These are phyloP conservation scores for Shiraia sp. DNA, from an alignment of 2,329 filamentous ascomycete species.

Conservation along the genomic window DNA sequence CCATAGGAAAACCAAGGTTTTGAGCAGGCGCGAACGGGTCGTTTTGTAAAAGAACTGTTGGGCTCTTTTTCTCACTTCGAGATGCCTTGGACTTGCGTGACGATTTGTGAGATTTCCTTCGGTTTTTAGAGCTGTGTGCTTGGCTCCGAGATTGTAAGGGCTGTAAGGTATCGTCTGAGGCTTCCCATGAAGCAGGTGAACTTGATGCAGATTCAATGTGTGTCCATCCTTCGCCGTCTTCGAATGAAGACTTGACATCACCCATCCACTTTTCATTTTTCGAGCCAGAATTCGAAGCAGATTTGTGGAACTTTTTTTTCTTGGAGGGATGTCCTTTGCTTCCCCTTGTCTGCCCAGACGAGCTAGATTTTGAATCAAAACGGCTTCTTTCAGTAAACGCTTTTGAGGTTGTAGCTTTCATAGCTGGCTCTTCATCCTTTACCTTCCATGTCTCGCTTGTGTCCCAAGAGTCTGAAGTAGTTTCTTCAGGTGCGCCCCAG, in stretches of 20 bases:
- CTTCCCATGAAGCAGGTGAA: slow-evolving; percentile 9
- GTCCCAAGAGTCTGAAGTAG: slow-evolving; percentile 21
- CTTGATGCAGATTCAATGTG: slow-evolving; percentile 6
- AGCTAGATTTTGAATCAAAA: background rate
- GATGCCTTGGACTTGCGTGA: slow-evolving; percentile 2
- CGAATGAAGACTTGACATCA: slow-evolving; percentile 4
- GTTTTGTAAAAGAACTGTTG: too few species aligned
- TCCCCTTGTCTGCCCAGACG: slow-evolving; percentile 1
- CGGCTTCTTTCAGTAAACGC: slow-evolving; percentile 1
- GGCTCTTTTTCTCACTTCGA: slow-evolving; percentile 1
- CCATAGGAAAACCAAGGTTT: too few species aligned
- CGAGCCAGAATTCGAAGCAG: slow-evolving; percentile 6
- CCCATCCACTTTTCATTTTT: background rate
- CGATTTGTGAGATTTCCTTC: slow-evolving; percentile 3
- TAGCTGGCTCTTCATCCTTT: slow-evolving; percentile 1
- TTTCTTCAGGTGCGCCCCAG: slow-evolving; percentile 17
- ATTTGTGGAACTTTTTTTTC: background rate
- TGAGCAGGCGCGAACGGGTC: too few species aligned
- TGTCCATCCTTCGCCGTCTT: slow-evolving; percentile 11
- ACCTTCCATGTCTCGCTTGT: slow-evolving; percentile 18
- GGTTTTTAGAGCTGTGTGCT: background rate
- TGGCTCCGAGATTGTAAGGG: slow-evolving; percentile 13
- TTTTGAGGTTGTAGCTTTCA: background rate
- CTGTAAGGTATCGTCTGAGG: slow-evolving; percentile 15
- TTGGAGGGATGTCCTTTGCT: slow-evolving; percentile 1